These are phyloP conservation scores for Stagonosporopsis cucurbitacearum DNA, from an alignment of 2,329 filamentous ascomycete genomes.

Conservation along the genomic window DNA sequence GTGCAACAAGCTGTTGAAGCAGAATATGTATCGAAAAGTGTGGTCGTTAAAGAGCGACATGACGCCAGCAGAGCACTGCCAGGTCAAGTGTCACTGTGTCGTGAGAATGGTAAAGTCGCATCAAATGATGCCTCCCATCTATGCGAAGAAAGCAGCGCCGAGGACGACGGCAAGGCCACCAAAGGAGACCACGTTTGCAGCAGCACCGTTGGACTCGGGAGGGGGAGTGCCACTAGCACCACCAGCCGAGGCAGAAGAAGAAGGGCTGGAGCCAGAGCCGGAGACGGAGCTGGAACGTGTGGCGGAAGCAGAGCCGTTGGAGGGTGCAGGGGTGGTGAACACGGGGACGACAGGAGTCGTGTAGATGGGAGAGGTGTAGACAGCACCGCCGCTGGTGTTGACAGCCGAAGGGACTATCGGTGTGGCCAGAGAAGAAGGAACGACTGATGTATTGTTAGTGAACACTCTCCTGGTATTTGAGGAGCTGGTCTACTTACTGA, in stretches of 20 bases:
- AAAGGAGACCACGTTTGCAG: slow-evolving; percentile 39
- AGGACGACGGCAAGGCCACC: slow-evolving; percentile 38
- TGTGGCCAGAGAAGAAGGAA: slow-evolving; percentile 13
- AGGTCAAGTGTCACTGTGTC: slow-evolving; percentile 5
- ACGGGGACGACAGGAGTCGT: slow-evolving; percentile 7
- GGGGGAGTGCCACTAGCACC: slow-evolving; percentile 19
- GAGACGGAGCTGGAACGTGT: neutral
- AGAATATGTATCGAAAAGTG: slow-evolving; percentile 20
- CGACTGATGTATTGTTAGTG: slow-evolving; percentile 5
- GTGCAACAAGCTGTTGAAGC: slow-evolving; percentile 19
- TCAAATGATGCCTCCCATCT: slow-evolving; percentile 7
- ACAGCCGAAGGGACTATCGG: slow-evolving; percentile 3
- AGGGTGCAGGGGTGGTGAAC: slow-evolving; percentile 5
- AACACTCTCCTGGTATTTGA: neutral
- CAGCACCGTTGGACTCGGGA: slow-evolving; percentile 33
- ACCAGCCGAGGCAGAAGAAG: slow-evolving; percentile 8
- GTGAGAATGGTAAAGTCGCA: slow-evolving; percentile 15
- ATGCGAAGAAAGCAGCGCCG: slow-evolving; percentile 40
- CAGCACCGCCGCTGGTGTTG: slow-evolving; percentile 1
- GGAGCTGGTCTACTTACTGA: neutral
- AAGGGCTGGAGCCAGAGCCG: slow-evolving; percentile 4
- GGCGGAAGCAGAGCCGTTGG: neutral
- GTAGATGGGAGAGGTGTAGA: neutral
- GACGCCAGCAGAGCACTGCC: neutral
- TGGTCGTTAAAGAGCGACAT: slow-evolving; percentile 17